Base-by-base conservation (phyloP, 2,329 filamentous ascomycete species). In the Aspergillus cejpii region DNA sequence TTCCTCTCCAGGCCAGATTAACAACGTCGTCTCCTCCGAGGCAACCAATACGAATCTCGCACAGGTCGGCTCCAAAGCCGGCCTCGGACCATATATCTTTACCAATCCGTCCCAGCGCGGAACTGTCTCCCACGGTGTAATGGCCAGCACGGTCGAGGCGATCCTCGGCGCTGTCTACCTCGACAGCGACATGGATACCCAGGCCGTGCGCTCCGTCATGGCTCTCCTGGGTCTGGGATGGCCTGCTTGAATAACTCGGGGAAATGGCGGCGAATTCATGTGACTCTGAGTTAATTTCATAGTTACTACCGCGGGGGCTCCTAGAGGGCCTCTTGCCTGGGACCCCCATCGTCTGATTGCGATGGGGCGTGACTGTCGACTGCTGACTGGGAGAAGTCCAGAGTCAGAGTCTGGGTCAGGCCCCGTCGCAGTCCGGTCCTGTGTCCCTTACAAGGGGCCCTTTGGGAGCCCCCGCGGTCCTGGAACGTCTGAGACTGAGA, bases 111-210 rank as follows among this genome's bases (percentile, higher is more conserved):
- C 43, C n/a, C 56, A 60, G 44, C 23, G 26, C 3, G 37, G n/a
- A 8, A 23, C 5, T 2, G 37, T 59, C 4, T 56, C 57, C 1
- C 19, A 37, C 0, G 47, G 41, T 1, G 51, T 58, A 12, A 61
- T 64, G 52, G 61, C 63, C 1, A 56, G 50, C 3, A 58, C 61
- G 0, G 44, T 68, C 1, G 58, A 65, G 42, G 64, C 64, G 11
- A 44, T 68, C n/a, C 29, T 67, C n/a, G 64, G 62, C 2, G 66
- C 63, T 6, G 57, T 61, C 6, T 61, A 51, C 19, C 24, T 57
- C 2, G 65, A 68, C 34, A 58, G 54, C 21, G 49, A 51, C 1
- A 39, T 53, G 27, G 24, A 53, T 7, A 37, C 45, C 2, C n/a
- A 39, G 4, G 43, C 40, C 5, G 42, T 56, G 7, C 11, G 29